Evolutionary conservation across 176 grass and related monocot genomes (phyloP).

Genomic region (Puccinellia tenuiflora): DNA sequence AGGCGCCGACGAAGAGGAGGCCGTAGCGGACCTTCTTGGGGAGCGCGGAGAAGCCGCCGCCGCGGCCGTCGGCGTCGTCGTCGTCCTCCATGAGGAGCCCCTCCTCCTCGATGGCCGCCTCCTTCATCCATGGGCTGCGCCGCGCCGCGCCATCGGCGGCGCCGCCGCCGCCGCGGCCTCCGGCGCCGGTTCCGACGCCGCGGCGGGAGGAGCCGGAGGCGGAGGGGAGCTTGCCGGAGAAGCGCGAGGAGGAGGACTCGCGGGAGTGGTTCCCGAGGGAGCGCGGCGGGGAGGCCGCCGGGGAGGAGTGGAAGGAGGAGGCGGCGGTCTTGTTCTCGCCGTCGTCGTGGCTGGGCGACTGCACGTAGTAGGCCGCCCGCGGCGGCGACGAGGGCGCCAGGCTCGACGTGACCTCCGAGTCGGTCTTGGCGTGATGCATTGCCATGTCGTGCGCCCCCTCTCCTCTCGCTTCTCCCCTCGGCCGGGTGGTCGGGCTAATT

Average conservation of each 20-base stretch:
- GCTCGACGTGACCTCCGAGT: conserved; percentile 85
- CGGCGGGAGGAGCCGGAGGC: conserved; percentile 6
- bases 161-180: background rate
- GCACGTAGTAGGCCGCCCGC: conserved; percentile 77
- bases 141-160: background rate
- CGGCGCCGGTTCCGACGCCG: background rate
- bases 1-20: conserved; percentile 48
- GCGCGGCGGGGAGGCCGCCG: conserved; percentile 61
- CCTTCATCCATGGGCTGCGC: conserved; percentile 32
- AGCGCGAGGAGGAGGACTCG: conserved; percentile 65
- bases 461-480: background rate
- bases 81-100: conserved; percentile 55
- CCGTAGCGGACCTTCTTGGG: conserved; percentile 44
- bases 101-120: conserved; percentile 77
- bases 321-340: conserved; percentile 57
- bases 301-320: conserved; percentile 65
- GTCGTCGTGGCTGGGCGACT: conserved; percentile 84
- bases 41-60: conserved; percentile 12
- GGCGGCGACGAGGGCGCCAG: conserved; percentile 55
- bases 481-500: background rate
- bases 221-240: conserved; percentile 43
- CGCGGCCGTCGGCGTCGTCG: background rate
- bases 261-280: conserved; percentile 46
- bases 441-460: background rate
- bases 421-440: conserved; percentile 70